phyloP scores from a whole-genome alignment of 768 basidiomycete species.

The Suillus subalutaceus region DNA sequence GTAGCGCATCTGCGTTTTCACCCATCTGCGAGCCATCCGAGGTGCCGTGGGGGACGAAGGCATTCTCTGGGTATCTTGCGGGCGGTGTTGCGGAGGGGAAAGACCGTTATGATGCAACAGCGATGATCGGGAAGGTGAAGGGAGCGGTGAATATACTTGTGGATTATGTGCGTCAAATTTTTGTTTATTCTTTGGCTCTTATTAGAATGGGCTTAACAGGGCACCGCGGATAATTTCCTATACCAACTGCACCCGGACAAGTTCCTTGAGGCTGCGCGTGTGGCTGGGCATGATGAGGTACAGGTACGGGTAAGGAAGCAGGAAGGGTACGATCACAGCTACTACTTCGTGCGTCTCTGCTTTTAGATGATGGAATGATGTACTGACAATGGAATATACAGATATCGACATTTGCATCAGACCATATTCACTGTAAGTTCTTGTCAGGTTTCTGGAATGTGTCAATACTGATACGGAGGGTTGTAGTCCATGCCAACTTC shows the following conservation, averaged over 20 bases:
- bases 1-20: conserved; percentile 88
- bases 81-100: conserved; percentile 79
- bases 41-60: conserved; percentile 91
- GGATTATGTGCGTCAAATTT: conserved; percentile 67
- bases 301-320: conserved; percentile 81
- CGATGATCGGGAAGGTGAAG: conserved; percentile 65
- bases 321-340: conserved; percentile 86
- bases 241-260: conserved; percentile 91
- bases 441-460: conserved; percentile 6
- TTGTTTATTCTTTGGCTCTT: not conserved
- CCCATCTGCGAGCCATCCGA: conserved; percentile 85
- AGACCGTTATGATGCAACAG: conserved; percentile 79
- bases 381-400: conserved; percentile 30
- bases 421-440: conserved; percentile 84
- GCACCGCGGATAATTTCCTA: conserved; percentile 80
- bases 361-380: not conserved
- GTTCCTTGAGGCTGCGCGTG: conserved; percentile 78
- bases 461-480: conserved; percentile 19
- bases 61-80: conserved; percentile 82
- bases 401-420: conserved; percentile 89
- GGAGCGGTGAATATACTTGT: conserved; percentile 78
- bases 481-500: conserved; percentile 82
- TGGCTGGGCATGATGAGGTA: conserved; percentile 69
- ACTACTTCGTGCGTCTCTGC: conserved; percentile 72
- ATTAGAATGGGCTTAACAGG: conserved; percentile 43